Conservation (phyloP, 2,329 filamentous ascomycete species). For the Phaeosphaeria sp. region DNA sequence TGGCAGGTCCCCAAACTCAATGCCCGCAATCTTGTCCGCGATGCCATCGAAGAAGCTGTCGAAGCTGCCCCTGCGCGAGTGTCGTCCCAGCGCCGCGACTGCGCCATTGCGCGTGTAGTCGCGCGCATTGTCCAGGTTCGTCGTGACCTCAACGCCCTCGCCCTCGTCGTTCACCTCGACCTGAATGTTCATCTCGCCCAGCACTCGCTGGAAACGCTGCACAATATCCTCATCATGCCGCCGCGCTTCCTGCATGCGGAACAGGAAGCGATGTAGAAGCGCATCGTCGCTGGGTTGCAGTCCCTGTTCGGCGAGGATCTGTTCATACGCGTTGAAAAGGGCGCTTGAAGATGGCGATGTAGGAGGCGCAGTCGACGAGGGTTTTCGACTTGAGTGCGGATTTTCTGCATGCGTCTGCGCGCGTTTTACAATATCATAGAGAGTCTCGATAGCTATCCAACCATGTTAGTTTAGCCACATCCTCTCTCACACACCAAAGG, state of each 20-base stretch:
- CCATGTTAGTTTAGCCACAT: no score
- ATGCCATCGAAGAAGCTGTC: constrained; percentile 66
- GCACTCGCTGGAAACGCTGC: constrained; percentile 73
- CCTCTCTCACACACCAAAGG: not conserved
- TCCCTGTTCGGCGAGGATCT: constrained; percentile 73
- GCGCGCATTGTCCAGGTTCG: constrained; percentile 33
- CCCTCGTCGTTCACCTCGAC: constrained; percentile 65
- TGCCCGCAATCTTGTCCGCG: constrained; percentile 59
- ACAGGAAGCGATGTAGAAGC: constrained; percentile 78
- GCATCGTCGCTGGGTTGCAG: constrained; percentile 76
- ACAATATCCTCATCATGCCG: constrained; percentile 57
- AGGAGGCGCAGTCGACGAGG: no score
- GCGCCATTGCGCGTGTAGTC: constrained; percentile 27
- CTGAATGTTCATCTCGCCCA: constrained; percentile 66
- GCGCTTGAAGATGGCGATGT: constrained; percentile 71
- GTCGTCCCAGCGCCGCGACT: constrained; percentile 27
- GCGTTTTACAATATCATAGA: constrained; percentile 77
- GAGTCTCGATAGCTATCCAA: constrained; percentile 73
- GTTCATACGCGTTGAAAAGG: constrained; percentile 81
- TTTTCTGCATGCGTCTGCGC: constrained; percentile 60
- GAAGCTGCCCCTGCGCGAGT: constrained; percentile 60
- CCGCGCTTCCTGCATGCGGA: constrained; percentile 64
- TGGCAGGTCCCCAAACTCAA: constrained; percentile 30
- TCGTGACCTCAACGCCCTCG: constrained; percentile 47
- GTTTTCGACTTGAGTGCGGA: not conserved